Evolutionary conservation across 768 basidiomycete species (phyloP).

Genomic region (Grammothele lineata): DNA sequence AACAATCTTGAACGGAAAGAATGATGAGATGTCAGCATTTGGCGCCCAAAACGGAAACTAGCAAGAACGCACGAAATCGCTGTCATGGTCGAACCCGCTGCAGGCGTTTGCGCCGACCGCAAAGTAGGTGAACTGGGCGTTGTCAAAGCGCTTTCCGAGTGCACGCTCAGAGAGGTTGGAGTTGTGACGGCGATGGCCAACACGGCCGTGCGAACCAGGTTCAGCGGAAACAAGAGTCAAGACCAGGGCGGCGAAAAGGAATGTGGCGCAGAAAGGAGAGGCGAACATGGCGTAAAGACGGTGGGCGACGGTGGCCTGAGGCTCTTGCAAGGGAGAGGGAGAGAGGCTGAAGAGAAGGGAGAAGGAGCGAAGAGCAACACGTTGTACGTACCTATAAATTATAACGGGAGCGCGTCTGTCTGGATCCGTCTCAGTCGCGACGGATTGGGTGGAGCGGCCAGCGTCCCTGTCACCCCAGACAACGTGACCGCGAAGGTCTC

Average conservation of each 20-base stretch:
- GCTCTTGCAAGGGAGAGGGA: not conserved
- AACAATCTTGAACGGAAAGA: slow-evolving; percentile 53
- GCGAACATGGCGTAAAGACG: slow-evolving; percentile 9
- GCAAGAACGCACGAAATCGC: slow-evolving; percentile 14
- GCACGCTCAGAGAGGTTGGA: not conserved
- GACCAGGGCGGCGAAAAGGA: slow-evolving; percentile 7
- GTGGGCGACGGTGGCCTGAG: not conserved
- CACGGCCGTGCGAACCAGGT: not conserved
- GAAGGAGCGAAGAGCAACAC: not conserved
- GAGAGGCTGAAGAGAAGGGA: not conserved
- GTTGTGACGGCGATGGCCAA: slow-evolving; percentile 1
- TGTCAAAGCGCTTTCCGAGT: slow-evolving; percentile 13
- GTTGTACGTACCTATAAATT: no score
- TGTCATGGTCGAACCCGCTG: slow-evolving; percentile 13
- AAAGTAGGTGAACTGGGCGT: slow-evolving; percentile 17
- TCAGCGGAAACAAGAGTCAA: slow-evolving; percentile 9
- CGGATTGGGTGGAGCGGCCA: no score
- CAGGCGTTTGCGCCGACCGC: slow-evolving; percentile 15
- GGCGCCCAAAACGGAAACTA: not conserved
- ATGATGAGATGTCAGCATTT: not conserved
- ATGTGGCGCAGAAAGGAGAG: slow-evolving; percentile 10
- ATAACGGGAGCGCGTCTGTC: no score
- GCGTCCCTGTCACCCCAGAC: no score
- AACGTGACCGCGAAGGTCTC: no score
- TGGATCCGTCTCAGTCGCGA: no score